Base-by-base conservation (phyloP, 768 basidiomycete genomes). In the Russula abietina region DNA sequence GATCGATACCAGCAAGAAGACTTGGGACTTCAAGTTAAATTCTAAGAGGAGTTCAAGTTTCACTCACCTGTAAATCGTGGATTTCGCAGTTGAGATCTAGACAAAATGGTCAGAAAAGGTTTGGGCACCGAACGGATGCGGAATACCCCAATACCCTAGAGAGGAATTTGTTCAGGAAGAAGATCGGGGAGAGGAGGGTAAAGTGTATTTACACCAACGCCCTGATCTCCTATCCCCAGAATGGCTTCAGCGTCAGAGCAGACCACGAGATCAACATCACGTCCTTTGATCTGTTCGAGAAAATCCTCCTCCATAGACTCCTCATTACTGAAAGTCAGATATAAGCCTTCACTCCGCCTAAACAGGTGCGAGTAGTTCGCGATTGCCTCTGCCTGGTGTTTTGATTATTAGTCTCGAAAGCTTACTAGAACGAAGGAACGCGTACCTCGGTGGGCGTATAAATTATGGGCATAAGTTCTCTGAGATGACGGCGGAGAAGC, bases 231-330 rank as follows among this genome's bases (percentile, higher is more conserved):
- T 60, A 86, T 85, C 17, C 93, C 93, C 11, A 95, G 76, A 62
- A 94, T 93, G 0, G 89, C 89, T 68, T 93, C 91, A 4, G 87
- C 83, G 71, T 95, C 93, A 0, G 90, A 88, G 59, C 87, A 87
- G 28, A 94, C 90, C 55, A 95, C 79, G 26, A 94, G 77, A 64
- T 93, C 87, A 59, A 94, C 83, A 30, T 85, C 75, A 30, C 79
- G 75, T 8, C 81, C 83, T 38, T 75, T 76, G 1, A 81, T 86
- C 68, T 84, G 82, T 68, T 87, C 86, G 26, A 92, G 73, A 69
- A 89, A 89, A 65, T 86, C 85, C 64, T 85, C 79, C 68, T 91
- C 89, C 87, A 93, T 91, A 8, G 77, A 72, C 48, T 89, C 83
- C 64, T 78, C 75, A 64, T 86, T 72, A 0, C 81, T 75, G 64